Evolutionary conservation across 2,329 filamentous ascomycete species (phyloP), one percentile per base, ranked within the genome.

Genomic region (Esteya vermicola): DNA sequence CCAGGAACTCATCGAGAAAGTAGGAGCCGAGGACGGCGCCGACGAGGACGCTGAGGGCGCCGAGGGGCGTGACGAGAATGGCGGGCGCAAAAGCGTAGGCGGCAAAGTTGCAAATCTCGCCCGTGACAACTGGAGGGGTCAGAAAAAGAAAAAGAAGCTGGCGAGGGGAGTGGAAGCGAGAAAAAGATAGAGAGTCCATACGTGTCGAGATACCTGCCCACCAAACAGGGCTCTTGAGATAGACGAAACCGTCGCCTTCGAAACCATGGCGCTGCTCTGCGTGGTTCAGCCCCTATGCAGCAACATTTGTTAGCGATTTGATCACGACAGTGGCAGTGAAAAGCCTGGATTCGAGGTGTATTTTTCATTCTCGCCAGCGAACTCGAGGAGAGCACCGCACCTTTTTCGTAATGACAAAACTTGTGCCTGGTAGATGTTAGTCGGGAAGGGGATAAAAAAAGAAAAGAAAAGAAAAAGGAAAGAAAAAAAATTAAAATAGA

Each of bases 401-500:
- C 74, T 95, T 96, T 66, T 98, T 98, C 36, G 93, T 98, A 54
- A 98, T 95, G 51, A 98, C 89, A 61, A 98, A 98, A 72, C 88
- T 94, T 38, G 85, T 86, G 55, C 86, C 85, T 91, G 51, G 33
- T 43, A 32, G 43, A 31, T 33, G 43, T 45, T 41, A 47, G 48
- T 23, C 22, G 37, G 16, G 14, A 4, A 21, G 4, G 16, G 23
- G 16, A 14, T 27, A 22, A 35, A 43, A 33, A 42, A 37, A 22
- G 22, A 21, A 27, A 35, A 9, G 16, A 21, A 31, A 37, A 43
- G 38, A 39, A 43, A 33, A 43, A 27, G 21, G n/a, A 35, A 9
- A n/a, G 22, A 31, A 37, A 43, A 38, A 39, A 43, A 33, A 43
- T 26, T 20, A 33, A 42, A 37, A 22, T 20, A 21, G 28, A 35